Percentiles rank a stretch among this genome's conserved stretches.
These are phyloP conservation scores for Anthracocystis panici-leucophaei DNA, from an alignment of 1,284 basidiomycete species.

Conservation along the genomic window DNA sequence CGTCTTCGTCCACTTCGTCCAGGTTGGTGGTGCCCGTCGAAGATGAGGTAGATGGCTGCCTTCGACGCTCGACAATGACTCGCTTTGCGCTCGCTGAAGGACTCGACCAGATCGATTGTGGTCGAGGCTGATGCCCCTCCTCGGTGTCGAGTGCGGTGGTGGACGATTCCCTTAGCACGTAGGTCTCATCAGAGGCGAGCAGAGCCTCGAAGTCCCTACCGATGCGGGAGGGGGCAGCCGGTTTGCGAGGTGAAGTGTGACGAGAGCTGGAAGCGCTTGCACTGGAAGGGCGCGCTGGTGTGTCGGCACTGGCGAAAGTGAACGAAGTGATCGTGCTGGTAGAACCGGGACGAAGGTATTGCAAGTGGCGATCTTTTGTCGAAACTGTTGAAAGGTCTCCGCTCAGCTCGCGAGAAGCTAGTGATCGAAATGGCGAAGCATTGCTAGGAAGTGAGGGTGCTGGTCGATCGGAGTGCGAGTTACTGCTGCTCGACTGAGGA, in stretches of 20 bases:
- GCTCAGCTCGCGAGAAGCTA: constrained; percentile 14
- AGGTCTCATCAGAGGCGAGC: constrained; percentile 55
- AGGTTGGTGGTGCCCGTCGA: constrained; percentile 13
- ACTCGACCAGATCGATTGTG: constrained; percentile 1
- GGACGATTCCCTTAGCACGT: constrained; percentile 42
- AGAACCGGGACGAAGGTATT: constrained; percentile 16
- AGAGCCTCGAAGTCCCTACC: constrained; percentile 53
- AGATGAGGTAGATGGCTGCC: constrained; percentile 18
- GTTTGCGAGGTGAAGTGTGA: constrained; percentile 24
- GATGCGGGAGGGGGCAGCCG: constrained; percentile 28
- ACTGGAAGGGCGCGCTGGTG: constrained; percentile 5
- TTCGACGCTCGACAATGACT: constrained; percentile 39
- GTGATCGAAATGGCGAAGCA: constrained; percentile 4
- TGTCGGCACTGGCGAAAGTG: constrained; percentile 26
- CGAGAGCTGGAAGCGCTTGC: constrained; percentile 19
- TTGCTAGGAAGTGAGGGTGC: constrained; percentile 10
- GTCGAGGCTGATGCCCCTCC: background rate
- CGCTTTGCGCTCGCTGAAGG: constrained; percentile 18
- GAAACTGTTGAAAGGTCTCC: constrained; percentile 12
- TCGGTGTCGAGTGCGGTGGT: constrained; percentile 30
- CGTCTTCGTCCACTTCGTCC: constrained; percentile 20
- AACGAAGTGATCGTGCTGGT: constrained; percentile 35
- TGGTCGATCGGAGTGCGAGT: constrained; percentile 3
- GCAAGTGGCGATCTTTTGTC: constrained; percentile 4
- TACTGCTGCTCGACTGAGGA: constrained; percentile 15